Conservation (phyloP, 768 basidiomycete species). For the Tephrocybe sp. region DNA sequence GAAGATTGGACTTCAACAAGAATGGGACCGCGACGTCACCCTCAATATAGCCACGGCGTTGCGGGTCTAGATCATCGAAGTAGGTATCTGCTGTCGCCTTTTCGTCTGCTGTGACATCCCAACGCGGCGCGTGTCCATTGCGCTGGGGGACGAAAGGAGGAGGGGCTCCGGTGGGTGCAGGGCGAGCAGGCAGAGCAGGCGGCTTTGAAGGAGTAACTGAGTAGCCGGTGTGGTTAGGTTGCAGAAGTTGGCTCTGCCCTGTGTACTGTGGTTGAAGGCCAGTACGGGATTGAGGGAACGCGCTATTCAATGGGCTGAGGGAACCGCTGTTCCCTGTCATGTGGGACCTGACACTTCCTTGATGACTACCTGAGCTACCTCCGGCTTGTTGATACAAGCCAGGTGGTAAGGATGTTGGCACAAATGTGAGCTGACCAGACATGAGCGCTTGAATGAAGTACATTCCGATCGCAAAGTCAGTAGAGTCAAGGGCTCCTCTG, state of each 20-base stretch:
- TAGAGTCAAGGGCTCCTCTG: constrained; percentile 81
- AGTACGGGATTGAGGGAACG: constrained; percentile 37
- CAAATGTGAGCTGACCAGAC: constrained; percentile 67
- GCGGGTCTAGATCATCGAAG: constrained; percentile 80
- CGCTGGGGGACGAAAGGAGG: constrained; percentile 26
- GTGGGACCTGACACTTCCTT: constrained; percentile 44
- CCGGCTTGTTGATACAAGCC: constrained; percentile 83
- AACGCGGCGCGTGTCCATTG: constrained; percentile 37
- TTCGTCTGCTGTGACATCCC: constrained; percentile 84
- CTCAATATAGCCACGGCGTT: constrained; percentile 77
- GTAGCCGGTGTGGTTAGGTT: constrained; percentile 48
- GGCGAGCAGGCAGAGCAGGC: constrained; percentile 40
- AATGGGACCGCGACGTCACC: constrained; percentile 95
- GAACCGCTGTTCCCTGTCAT: constrained; percentile 60
- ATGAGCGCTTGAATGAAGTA: constrained; percentile 93
- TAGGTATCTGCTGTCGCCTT: constrained; percentile 75
- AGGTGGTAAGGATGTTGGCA: constrained; percentile 76
- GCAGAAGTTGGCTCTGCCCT: constrained; percentile 50
- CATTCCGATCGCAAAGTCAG: constrained; percentile 96
- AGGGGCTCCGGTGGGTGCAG: constrained; percentile 20
- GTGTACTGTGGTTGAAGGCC: constrained; percentile 62
- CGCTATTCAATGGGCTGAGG: constrained; percentile 51
- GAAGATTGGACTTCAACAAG: constrained; percentile 85
- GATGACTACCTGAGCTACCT: constrained; percentile 30
- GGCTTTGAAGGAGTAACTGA: constrained; percentile 26